A percentile compares a stretch with the other conserved stretches of the same genome.
Conservation (phyloP, 1,139 yeast species). For the Suhomyces yuchorum region DNA sequence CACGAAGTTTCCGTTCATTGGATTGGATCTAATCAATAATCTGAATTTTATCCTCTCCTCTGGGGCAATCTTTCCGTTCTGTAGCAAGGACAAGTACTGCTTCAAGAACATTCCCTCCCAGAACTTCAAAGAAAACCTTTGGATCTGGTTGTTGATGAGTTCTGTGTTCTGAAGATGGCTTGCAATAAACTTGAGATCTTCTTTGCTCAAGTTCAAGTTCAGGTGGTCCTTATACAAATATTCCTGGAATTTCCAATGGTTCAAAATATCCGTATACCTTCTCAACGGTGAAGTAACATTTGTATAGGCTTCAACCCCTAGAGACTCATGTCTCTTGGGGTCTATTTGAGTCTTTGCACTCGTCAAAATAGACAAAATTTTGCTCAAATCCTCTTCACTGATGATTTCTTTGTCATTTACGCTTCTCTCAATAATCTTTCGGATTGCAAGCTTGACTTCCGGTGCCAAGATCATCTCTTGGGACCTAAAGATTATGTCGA, state of each 20-base stretch:
- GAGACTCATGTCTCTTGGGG: constrained; percentile 55
- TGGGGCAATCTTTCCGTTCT: constrained; percentile 18
- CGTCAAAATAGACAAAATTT: constrained; percentile 19
- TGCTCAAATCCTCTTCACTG: constrained; percentile 22
- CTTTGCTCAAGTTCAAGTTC: constrained; percentile 10
- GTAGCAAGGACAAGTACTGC: constrained; percentile 26
- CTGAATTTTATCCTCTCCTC: constrained; percentile 26
- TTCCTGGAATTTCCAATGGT: constrained; percentile 59
- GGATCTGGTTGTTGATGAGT: constrained; percentile 28
- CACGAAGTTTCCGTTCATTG: constrained; percentile 28
- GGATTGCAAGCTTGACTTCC: constrained; percentile 43
- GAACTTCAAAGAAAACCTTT: constrained; percentile 31
- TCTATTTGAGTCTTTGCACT: constrained; percentile 29
- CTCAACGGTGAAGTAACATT: constrained; percentile 90
- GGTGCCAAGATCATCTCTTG: constrained; percentile 35
- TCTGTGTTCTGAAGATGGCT: constrained; percentile 38
- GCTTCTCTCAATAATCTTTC: constrained; percentile 31
- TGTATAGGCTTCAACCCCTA: constrained; percentile 66
- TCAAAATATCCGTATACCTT: constrained; percentile 78
- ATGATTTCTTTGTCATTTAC: constrained; percentile 20
- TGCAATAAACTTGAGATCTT: constrained; percentile 23
- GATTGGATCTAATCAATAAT: constrained; percentile 30
- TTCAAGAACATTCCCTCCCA: constrained; percentile 45
- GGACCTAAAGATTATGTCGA: constrained; percentile 59
- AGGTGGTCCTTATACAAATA: constrained; percentile 18